Percentiles rank a stretch among this genome's conserved stretches.
Conservation (phyloP, 345 rosid species). For the Turritis glabra region DNA sequence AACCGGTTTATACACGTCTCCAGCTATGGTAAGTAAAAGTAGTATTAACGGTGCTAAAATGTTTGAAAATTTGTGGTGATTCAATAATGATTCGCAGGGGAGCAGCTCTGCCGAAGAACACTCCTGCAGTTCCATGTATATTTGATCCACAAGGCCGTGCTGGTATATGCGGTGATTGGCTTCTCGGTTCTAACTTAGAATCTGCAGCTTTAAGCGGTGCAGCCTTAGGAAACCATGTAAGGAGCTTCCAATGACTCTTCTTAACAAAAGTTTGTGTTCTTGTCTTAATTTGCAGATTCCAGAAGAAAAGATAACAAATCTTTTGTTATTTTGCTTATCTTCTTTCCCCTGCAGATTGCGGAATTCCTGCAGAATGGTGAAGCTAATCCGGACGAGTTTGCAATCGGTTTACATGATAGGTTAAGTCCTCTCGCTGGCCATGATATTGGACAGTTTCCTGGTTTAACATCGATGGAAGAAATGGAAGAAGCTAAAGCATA, state of each 20-base stretch:
- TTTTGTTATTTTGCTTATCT: constrained; percentile 8
- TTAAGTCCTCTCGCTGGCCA: constrained; percentile 55
- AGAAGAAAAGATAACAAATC: constrained; percentile 1
- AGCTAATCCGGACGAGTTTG: constrained; percentile 58
- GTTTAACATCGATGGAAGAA: constrained; percentile 40
- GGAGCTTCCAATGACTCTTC: constrained; percentile 26
- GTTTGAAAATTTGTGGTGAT: constrained; percentile 3
- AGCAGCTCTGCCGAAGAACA: constrained; percentile 88
- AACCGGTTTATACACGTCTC: constrained; percentile 56
- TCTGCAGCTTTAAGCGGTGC: constrained; percentile 89
- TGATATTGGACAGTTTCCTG: constrained; percentile 83
- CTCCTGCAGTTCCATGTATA: constrained; percentile 67
- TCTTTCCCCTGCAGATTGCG: constrained; percentile 52
- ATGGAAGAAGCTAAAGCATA: constrained; percentile 36
- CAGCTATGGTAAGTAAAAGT: constrained; percentile 68
- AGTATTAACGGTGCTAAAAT: background rate
- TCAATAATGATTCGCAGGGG: constrained; percentile 53
- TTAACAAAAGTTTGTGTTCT: background rate
- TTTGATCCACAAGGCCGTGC: constrained; percentile 90
- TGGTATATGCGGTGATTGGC: constrained; percentile 96
- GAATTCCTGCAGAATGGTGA: constrained; percentile 59
- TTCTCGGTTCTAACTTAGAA: constrained; percentile 79
- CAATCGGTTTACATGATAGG: constrained; percentile 62
- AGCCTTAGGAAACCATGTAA: constrained; percentile 76
- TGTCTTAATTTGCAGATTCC: background rate